phyloP scores from a whole-genome alignment of 2,329 filamentous ascomycete genomes.

The Aspergillus sp. region DNA sequence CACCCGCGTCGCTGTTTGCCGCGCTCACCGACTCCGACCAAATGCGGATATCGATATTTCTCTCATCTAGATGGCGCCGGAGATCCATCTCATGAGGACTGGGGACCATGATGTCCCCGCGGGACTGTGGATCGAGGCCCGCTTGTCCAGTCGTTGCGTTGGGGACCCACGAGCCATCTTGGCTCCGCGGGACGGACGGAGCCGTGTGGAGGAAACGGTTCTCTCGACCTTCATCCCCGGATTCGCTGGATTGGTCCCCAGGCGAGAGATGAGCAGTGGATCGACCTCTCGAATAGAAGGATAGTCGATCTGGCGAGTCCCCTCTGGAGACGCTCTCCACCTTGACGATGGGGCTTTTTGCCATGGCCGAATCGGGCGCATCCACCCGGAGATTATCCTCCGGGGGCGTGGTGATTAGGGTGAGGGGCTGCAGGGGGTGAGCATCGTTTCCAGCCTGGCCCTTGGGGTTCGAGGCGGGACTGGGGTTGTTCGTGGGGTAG shows the following conservation, averaged over 20 bases:
- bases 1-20: constrained; percentile 41
- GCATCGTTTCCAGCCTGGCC: constrained; percentile 13
- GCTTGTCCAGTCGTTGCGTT: constrained; percentile 39
- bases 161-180: constrained; percentile 49
- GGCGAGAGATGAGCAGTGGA: constrained; percentile 39
- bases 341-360: constrained; percentile 45
- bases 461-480: constrained; percentile 24
- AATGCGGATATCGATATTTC: constrained; percentile 52
- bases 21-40: constrained; percentile 55
- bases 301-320: constrained; percentile 41
- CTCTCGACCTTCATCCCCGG: constrained; percentile 24
- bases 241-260: constrained; percentile 25
- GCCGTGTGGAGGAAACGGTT: constrained; percentile 17
- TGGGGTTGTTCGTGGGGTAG: constrained; percentile 30
- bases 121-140: constrained; percentile 48
- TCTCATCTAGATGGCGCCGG: constrained; percentile 48
- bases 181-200: constrained; percentile 32
- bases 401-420: constrained; percentile 24
- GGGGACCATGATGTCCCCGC: constrained; percentile 44
- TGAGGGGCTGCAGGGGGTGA: constrained; percentile 20
- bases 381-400: constrained; percentile 23
- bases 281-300: constrained; percentile 21
- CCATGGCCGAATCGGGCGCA: constrained; percentile 22
- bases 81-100: constrained; percentile 53
- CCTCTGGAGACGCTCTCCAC: constrained; percentile 43